Evolutionary conservation across 495 filamentous ascomycete genomes (phyloP).

Genomic region (Paragyromitra xinjiangensis): DNA sequence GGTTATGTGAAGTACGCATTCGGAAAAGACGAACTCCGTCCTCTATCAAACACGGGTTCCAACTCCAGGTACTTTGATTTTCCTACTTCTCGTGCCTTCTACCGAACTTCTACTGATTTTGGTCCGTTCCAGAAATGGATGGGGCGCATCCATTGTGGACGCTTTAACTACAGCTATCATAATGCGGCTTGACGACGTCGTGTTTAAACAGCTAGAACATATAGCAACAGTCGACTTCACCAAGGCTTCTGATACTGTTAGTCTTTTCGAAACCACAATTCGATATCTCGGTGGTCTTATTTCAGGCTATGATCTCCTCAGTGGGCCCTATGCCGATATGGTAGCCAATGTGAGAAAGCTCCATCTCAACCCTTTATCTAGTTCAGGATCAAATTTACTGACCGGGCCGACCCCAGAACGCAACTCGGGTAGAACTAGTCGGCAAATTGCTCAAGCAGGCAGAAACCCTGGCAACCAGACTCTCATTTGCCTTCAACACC

Average conservation of each 20-base stretch:
- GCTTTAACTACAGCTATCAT: slow-evolving; percentile 81
- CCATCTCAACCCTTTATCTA: background rate
- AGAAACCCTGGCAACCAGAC: slow-evolving; percentile 71
- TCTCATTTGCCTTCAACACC: slow-evolving; percentile 82
- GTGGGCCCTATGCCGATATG: slow-evolving; percentile 70
- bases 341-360: slow-evolving; percentile 55
- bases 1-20: slow-evolving; percentile 84
- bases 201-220: slow-evolving; percentile 74
- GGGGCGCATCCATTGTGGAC: slow-evolving; percentile 87
- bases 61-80: slow-evolving; percentile 70
- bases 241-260: slow-evolving; percentile 67
- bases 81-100: background rate
- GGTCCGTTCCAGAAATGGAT: slow-evolving; percentile 71
- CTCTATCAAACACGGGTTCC: slow-evolving; percentile 69
- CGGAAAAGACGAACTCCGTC: slow-evolving; percentile 78
- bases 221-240: slow-evolving; percentile 75
- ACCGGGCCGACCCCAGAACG: slow-evolving; percentile 51
- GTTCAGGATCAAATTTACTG: background rate
- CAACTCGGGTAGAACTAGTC: slow-evolving; percentile 62
- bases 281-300: slow-evolving; percentile 83
- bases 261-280: slow-evolving; percentile 90
- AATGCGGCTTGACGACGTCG: slow-evolving; percentile 74
- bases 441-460: slow-evolving; percentile 70
- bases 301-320: slow-evolving; percentile 83
- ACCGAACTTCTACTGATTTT: background rate